Evolutionary conservation across 192 early-diverging fungal species (phyloP), one percentile per base, ranked within the genome.

Genomic region (Linnemannia schmuckeri): DNA sequence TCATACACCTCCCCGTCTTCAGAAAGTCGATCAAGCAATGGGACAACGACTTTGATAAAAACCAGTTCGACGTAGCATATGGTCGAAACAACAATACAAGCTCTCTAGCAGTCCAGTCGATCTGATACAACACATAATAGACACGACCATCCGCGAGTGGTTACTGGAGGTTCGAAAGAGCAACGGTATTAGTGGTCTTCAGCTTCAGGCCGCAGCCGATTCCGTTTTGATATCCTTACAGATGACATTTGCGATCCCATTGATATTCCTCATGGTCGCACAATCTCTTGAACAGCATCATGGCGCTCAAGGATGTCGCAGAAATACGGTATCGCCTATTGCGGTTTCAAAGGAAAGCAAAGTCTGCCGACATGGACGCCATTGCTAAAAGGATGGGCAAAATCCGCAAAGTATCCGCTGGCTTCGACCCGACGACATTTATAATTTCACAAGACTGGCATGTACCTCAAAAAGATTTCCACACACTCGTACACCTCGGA

Each of bases 391-490:
- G 49, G 74, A 49, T 75, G 42, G n/a, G 3, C 38, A 30, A 68
- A 3, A 70, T 71, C 37, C 78, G 78, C 38, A 24, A 61, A 6
- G 27, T 27, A 27, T 9, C 6, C 55, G 1, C 55, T 61, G 22
- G 22, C 52, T 54, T 54, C 18, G 20, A 24, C 52, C 52, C 52
- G 52, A 54, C 52, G 20, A 18, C 52, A 54, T 54, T 17, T 54
- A 54, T 20, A 54, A 54, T 6, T 54, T 18, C 22, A 54, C 18
- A 20, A 54, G 20, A 70, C 71, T 72, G 40, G 78, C 40, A 37
- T 70, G 52, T 70, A 72, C 42, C 78, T 74, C 49, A 74, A 55
- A 27, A 49, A 49, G 73, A 30, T 74, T 27, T 46, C n/a, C 73
- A n/a, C 30, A 1, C 17, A 54, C 47, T 57, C 74, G 12, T 55